These are phyloP conservation scores for Piper longum DNA, from an alignment of 164 flowering plant species.

Conservation along the genomic window DNA sequence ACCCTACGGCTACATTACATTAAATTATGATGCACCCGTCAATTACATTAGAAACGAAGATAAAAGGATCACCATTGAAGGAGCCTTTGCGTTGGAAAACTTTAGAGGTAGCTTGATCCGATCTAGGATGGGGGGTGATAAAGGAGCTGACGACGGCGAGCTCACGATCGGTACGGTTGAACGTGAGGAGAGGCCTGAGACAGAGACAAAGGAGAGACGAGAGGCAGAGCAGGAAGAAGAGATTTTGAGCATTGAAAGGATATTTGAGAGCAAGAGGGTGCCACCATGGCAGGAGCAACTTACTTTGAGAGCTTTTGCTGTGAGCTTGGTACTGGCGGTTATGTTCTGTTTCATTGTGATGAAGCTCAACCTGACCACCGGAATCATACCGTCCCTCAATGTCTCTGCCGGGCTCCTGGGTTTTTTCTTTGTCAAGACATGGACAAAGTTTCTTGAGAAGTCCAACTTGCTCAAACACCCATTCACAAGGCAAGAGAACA, in stretches of 20 bases:
- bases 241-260: conserved; percentile 14
- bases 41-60: too few relatives aligned
- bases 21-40: too few relatives aligned
- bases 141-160: background rate
- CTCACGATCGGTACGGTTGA: background rate
- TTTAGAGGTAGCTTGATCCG: background rate
- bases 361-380: conserved; percentile 30
- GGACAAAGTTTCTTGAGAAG: conserved; percentile 27
- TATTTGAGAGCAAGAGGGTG: conserved; percentile 21
- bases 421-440: conserved; percentile 29
- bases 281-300: conserved; percentile 45
- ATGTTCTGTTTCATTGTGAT: conserved; percentile 44
- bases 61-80: too few relatives aligned
- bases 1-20: too few relatives aligned
- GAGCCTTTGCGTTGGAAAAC: background rate
- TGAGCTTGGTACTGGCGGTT: conserved; percentile 30
- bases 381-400: conserved; percentile 50
- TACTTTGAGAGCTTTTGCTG: conserved; percentile 31
- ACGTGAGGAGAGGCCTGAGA: background rate
- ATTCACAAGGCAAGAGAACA: conserved; percentile 15
- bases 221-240: conserved; percentile 4
- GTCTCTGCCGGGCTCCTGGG: conserved; percentile 53
- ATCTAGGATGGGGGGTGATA: background rate
- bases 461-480: conserved; percentile 8
- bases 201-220: background rate